Evolutionary conservation across 352 stramenopile genomes (phyloP), one percentile per base, ranked within the genome.

Genomic region (Globisporangium lucens): DNA sequence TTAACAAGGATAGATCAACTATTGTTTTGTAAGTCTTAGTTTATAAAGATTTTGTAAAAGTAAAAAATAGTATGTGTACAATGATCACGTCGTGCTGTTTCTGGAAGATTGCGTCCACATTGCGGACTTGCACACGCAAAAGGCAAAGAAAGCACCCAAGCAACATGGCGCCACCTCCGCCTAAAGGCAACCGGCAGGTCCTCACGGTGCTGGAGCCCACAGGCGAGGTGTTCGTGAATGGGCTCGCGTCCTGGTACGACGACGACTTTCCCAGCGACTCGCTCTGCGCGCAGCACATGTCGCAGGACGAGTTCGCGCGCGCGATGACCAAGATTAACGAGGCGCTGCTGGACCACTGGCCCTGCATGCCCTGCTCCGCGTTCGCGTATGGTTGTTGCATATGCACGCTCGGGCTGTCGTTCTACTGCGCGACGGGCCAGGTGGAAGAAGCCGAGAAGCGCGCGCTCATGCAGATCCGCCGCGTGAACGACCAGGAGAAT

Each of bases 301-400:
- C 82, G 13, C 62, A 55, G 33, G 81, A 87, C 22, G 88, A 95
- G 47, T 95, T 94, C 67, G 63, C 76, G 29, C 69, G 76, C 55
- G 85, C 77, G 27, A 68, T 94, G 47, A 71, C 64, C 51, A 89
- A 85, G 66, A 86, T 95, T 69, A 95, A 95, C 68, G 83, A 93
- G 69, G 88, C 88, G 38, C 73, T 95, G 27, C 55, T 82, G 62
- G 88, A 95, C 70, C 84, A 93, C 68, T 95, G 88, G 88, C 88
- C 88, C 15, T 95, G 88, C 70, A 51, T 95, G 64, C 88, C 88
- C 6, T 92, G 81, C 74, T 90, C 83, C 63, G 77, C 85, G 7
- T 91, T 94, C 38, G 84, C 78, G 15, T 94, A 93, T 70, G 84
- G 84, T 35, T 95, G 88, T 73, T 95, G 88, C 69, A 56, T 94